Conservation (phyloP, 192 early-diverging fungal genomes). For the Diversispora epigaea region DNA sequence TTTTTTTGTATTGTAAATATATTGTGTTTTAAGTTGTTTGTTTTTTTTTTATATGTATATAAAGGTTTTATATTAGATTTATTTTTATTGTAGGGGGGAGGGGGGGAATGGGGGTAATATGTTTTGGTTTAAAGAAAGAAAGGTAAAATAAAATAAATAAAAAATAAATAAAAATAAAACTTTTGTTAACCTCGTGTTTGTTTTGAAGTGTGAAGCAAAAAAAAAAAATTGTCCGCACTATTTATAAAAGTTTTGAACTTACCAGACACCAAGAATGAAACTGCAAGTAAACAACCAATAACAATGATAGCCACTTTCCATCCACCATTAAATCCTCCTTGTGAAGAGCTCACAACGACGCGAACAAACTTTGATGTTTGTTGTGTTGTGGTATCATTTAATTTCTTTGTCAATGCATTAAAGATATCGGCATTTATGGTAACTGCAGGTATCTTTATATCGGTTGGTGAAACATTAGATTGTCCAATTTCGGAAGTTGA, state of each 20-base stretch:
- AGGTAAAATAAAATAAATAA: background rate
- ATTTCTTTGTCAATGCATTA: background rate
- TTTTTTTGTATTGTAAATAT: background rate
- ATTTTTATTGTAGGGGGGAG: too few species aligned
- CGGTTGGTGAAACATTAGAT: background rate
- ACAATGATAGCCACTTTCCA: conserved; percentile 31
- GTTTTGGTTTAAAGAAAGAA: too few species aligned
- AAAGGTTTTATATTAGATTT: too few species aligned
- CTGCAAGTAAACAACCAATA: conserved; percentile 16
- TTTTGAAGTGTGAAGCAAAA: too few species aligned
- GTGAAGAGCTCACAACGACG: background rate
- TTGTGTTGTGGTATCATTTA: background rate
- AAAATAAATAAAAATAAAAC: background rate
- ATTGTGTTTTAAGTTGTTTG: background rate
- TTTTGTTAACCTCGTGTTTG: too few species aligned
- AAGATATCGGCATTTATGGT: background rate
- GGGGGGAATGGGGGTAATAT: too few species aligned
- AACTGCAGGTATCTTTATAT: background rate
- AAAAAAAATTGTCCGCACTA: too few species aligned
- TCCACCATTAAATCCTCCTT: background rate
- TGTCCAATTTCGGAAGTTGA: background rate
- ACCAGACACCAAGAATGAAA: conserved; percentile 27
- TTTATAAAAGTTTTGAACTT: background rate
- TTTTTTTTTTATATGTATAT: too few species aligned
- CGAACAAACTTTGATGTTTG: background rate